Conservation (phyloP, 768 basidiomycete genomes). For the Leccinum variicolor region DNA sequence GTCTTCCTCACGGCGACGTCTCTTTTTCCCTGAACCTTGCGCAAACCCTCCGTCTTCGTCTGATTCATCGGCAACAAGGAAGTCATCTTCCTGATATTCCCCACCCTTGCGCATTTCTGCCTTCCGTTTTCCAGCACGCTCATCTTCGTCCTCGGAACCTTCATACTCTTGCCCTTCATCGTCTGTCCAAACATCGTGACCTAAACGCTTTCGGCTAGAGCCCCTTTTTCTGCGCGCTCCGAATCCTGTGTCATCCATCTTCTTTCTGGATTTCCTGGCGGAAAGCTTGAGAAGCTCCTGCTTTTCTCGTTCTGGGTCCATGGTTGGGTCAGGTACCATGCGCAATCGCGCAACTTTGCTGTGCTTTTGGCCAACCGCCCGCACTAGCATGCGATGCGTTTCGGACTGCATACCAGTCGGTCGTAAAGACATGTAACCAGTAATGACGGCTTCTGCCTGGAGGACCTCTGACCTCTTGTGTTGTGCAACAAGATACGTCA, state of each 20-base stretch:
- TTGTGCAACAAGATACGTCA: constrained; percentile 88
- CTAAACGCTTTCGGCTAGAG: constrained; percentile 36
- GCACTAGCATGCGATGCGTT: constrained; percentile 85
- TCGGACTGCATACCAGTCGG: constrained; percentile 90
- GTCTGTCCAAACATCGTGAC: constrained; percentile 59
- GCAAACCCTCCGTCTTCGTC: constrained; percentile 56
- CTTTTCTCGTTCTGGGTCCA: constrained; percentile 74
- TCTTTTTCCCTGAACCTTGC: constrained; percentile 34
- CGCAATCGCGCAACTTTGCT: constrained; percentile 75
- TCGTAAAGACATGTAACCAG: constrained; percentile 78
- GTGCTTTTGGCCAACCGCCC: constrained; percentile 82
- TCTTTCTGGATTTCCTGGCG: constrained; percentile 61
- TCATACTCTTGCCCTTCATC: constrained; percentile 62
- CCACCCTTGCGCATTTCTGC: constrained; percentile 48
- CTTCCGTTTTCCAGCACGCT: constrained; percentile 43
- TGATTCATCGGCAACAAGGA: constrained; percentile 74
- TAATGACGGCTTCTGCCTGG: constrained; percentile 82
- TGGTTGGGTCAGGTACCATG: constrained; percentile 74
- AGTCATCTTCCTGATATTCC: constrained; percentile 84
- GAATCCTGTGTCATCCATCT: constrained; percentile 48
- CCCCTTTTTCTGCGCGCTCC: constrained; percentile 47
- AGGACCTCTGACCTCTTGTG: constrained; percentile 82
- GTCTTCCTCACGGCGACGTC: constrained; percentile 38
- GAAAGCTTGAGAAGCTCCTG: constrained; percentile 62
- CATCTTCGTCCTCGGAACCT: constrained; percentile 61